Evolutionary conservation across 768 basidiomycete species (phyloP).

Genomic region (Lanmaoa pseudosensibilis): DNA sequence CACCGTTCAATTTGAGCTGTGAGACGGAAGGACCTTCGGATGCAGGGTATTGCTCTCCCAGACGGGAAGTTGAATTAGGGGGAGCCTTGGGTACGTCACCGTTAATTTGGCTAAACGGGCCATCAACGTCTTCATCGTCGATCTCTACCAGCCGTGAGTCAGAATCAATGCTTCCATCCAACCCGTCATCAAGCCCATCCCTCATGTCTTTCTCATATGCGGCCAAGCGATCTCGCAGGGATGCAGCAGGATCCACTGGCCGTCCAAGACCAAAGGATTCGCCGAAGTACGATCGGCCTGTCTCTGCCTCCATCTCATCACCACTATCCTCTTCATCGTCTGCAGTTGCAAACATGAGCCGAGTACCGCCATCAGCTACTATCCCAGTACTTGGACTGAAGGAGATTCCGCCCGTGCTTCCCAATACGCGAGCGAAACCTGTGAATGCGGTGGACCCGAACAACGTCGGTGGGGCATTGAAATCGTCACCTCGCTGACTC

Average conservation of each 20-base stretch:
- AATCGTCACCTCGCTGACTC: slow-evolving; percentile 37
- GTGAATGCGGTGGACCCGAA: slow-evolving; percentile 41
- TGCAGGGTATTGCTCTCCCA: slow-evolving; percentile 23
- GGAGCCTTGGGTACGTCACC: slow-evolving; percentile 37
- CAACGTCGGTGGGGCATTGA: slow-evolving; percentile 22
- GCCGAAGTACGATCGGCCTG: slow-evolving; percentile 47
- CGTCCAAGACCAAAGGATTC: slow-evolving; percentile 47
- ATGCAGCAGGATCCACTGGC: slow-evolving; percentile 53
- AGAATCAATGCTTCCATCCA: slow-evolving; percentile 18
- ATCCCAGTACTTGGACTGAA: slow-evolving; percentile 57
- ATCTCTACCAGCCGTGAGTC: slow-evolving; percentile 31
- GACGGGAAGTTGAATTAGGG: slow-evolving; percentile 22
- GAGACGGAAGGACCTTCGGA: slow-evolving; percentile 51
- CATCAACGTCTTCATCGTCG: slow-evolving; percentile 35
- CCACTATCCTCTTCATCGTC: slow-evolving; percentile 63
- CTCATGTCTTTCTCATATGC: slow-evolving; percentile 57
- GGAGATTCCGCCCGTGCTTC: slow-evolving; percentile 61
- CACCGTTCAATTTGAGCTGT: slow-evolving; percentile 48
- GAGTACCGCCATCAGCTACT: slow-evolving; percentile 43
- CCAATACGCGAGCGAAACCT: slow-evolving; percentile 56
- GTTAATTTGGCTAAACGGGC: slow-evolving; percentile 31
- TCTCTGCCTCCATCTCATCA: slow-evolving; percentile 42
- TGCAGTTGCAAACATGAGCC: slow-evolving; percentile 60
- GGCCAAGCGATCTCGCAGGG: slow-evolving; percentile 59
- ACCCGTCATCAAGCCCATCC: slow-evolving; percentile 34